Conservation (phyloP, 305 asterid genomes). For the Caryopteris hybrid region DNA sequence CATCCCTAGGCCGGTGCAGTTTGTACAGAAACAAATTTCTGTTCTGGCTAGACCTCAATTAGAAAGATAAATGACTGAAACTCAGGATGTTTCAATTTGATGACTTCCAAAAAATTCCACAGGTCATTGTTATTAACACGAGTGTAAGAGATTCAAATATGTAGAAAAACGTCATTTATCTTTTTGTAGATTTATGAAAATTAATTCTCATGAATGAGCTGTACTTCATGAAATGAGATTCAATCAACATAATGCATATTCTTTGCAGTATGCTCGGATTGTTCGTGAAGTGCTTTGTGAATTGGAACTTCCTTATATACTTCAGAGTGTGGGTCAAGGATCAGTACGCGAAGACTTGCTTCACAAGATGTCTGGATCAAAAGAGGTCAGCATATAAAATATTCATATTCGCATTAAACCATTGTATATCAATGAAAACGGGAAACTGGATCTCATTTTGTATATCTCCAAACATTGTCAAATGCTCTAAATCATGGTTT, state of each 20-base stretch:
- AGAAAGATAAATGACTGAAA: too few species aligned
- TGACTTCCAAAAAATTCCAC: neutral
- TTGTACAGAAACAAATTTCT: too few species aligned
- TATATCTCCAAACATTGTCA: too few species aligned
- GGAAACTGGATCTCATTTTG: too few species aligned
- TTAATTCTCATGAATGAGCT: neutral
- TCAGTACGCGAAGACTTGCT: conserved; percentile 46
- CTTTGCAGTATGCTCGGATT: conserved; percentile 63
- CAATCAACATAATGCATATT: neutral
- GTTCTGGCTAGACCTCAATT: too few species aligned
- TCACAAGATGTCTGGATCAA: conserved; percentile 50
- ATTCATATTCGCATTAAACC: neutral
- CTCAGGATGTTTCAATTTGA: neutral
- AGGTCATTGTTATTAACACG: neutral
- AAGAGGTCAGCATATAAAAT: conserved; percentile 39
- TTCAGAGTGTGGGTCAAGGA: conserved; percentile 65
- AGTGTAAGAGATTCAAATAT: neutral
- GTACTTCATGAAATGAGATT: neutral
- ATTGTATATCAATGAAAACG: too few species aligned
- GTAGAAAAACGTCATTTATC: neutral
- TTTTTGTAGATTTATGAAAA: neutral
- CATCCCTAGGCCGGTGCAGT: too few species aligned
- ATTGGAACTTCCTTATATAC: conserved; percentile 71
- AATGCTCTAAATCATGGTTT: too few species aligned
- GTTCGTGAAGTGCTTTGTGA: conserved; percentile 84